Conservation (phyloP, 2,329 filamentous ascomycete species). For the Cadophora sp. region DNA sequence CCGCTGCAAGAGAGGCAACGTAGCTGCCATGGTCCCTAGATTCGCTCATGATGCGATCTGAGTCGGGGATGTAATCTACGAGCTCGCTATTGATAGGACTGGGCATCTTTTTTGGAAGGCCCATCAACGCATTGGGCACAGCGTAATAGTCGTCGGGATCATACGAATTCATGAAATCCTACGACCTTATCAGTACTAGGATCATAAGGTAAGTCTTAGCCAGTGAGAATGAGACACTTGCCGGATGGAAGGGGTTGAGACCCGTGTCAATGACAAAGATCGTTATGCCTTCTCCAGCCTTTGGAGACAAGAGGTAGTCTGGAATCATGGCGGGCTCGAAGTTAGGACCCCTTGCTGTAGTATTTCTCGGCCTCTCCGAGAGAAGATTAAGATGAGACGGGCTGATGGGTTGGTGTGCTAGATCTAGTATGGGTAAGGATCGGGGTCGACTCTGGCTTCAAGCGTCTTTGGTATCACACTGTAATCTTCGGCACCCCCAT, state of each 20-base stretch:
- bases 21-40: slow-evolving; percentile 11
- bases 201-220: no score
- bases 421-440: not conserved
- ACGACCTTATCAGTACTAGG: no score
- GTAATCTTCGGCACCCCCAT: not conserved
- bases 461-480: not conserved
- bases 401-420: not conserved
- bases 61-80: not conserved
- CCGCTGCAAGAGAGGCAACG: slow-evolving; percentile 17
- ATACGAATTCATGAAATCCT: not conserved
- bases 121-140: not conserved
- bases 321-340: not conserved
- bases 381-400: not conserved
- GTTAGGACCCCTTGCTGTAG: not conserved
- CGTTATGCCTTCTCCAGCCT: slow-evolving; percentile 12
- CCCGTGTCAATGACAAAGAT: slow-evolving; percentile 23
- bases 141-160: not conserved
- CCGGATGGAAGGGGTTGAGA: slow-evolving; percentile 9
- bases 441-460: not conserved
- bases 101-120: not conserved
- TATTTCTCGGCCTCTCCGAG: not conserved
- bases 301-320: slow-evolving; percentile 3
- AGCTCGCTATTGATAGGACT: not conserved
- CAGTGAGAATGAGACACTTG: no score
- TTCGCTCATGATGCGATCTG: slow-evolving; percentile 4